A percentile compares a stretch with the other conserved stretches of the same genome.
Conservation (phyloP, 148 eudicot genomes). For the Vaccinium myrtillus region DNA sequence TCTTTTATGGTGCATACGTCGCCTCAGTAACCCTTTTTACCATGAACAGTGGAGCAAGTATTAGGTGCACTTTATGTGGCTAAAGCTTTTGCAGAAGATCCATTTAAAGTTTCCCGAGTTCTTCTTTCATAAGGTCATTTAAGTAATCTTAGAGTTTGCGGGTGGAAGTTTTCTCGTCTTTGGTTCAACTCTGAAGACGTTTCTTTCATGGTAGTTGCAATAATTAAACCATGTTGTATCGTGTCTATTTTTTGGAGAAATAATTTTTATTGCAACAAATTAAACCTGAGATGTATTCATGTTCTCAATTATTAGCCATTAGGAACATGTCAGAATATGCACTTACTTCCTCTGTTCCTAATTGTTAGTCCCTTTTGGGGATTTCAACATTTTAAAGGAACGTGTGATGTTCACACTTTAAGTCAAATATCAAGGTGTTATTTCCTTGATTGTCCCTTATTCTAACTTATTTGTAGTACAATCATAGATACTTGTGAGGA, state of each 20-base stretch:
- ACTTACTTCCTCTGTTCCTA: background rate
- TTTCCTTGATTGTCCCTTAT: too few relatives aligned
- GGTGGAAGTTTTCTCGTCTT: conserved; percentile 1
- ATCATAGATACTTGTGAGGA: too few relatives aligned
- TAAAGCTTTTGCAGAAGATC: background rate
- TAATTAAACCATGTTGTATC: background rate
- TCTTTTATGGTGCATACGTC: background rate
- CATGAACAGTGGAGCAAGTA: background rate
- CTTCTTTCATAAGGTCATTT: background rate
- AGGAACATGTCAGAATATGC: background rate
- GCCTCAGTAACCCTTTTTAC: background rate
- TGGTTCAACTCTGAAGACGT: background rate
- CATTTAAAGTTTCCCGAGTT: background rate
- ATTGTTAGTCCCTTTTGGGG: too few relatives aligned
- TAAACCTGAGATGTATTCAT: background rate
- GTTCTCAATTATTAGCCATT: background rate
- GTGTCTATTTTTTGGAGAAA: background rate
- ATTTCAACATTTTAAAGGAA: too few relatives aligned
- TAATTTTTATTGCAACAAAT: background rate
- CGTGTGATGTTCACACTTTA: too few relatives aligned
- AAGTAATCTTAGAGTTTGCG: background rate
- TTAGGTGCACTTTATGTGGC: background rate
- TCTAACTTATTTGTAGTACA: too few relatives aligned
- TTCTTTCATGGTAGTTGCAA: background rate
- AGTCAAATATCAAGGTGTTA: too few relatives aligned